Percentiles rank a stretch among this genome's conserved stretches.
Conservation (phyloP, 257 asterid species). For the Nicotiana paniculata region DNA sequence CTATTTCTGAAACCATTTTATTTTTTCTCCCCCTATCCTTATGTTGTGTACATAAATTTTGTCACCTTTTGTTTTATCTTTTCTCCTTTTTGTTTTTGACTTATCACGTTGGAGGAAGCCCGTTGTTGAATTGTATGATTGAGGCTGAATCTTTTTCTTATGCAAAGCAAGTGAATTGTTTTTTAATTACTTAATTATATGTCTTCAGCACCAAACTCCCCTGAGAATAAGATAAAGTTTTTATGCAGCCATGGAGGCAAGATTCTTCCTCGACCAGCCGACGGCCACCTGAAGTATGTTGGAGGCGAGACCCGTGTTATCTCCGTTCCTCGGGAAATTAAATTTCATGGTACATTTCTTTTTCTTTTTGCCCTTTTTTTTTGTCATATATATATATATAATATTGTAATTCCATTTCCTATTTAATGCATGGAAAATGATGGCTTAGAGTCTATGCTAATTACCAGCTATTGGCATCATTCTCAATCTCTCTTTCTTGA, state of each 20-base stretch:
- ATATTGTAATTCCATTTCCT: not conserved
- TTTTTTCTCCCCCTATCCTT: not conserved
- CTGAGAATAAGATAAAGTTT: slow-evolving; percentile 44
- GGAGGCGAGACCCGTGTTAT: slow-evolving; percentile 89
- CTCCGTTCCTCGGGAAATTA: slow-evolving; percentile 43
- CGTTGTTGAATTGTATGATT: too few species aligned
- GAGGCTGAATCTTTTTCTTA: too few species aligned
- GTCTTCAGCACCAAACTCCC: slow-evolving; percentile 41
- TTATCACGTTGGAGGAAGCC: not conserved
- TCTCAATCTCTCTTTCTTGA: not conserved
- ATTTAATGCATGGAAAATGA: not conserved
- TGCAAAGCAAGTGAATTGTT: too few species aligned
- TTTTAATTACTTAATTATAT: too few species aligned
- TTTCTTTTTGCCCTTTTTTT: not conserved
- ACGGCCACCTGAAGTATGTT: slow-evolving; percentile 59
- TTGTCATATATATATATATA: not conserved
- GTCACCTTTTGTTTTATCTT: not conserved
- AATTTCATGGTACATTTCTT: slow-evolving; percentile 37
- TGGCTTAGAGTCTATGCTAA: not conserved
- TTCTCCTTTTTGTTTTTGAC: not conserved
- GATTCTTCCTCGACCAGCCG: slow-evolving; percentile 63
- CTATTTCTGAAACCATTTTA: not conserved
- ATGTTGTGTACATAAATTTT: not conserved
- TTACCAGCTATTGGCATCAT: not conserved
- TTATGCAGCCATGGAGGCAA: slow-evolving; percentile 79